Evolutionary conservation across 202 grass and related monocot species (phyloP), one percentile per base, ranked within the genome.

Genomic region (Carex arenaria): DNA sequence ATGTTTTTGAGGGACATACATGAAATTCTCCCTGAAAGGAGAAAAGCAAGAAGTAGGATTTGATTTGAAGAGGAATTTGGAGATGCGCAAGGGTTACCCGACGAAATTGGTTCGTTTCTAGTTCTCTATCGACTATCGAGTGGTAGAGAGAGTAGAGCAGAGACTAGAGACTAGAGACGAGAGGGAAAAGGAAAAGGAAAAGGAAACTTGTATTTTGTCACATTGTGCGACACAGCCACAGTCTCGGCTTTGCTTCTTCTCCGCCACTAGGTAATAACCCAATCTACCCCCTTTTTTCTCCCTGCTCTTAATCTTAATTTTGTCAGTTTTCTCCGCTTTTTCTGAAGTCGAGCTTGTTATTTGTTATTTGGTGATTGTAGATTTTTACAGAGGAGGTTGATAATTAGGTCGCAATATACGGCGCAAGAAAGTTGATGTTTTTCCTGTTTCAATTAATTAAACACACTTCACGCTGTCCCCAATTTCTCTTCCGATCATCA

Each of bases 181-280:
- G 2, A 72, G 69, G 2, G 4, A 5, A 51, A 26, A 43, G 43
- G 47, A 31, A 5, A 72, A 43, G 2, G 4, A 5, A 51, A 26
- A 43, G 19, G 47, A 52, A 51, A 26, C 23, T 56, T 55, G 72
- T 75, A 30, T 63, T 49, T 64, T 71, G 79, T 79, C 45, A 86
- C 88, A 88, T 93, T 88, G 86, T 14, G 55, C 47, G 64, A 22
- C 31, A 79, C 17, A 66, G 67, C 79, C 83, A 55, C 83, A 55
- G 43, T 79, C 74, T 78, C 54, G 4, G 68, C 17, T 67, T 34
- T 82, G 78, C 80, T 79, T 42, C 54, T 61, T 67, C 54, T 61
- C 65, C 82, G 14, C 42, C 85, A 83, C 64, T 67, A 72, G 89
- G 89, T 60, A 75, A 67, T 65, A 79, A 22, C 56, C 4, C 49